Evolutionary conservation across 1,284 basidiomycete genomes (phyloP).

Genomic region (Gymnopus androsaceus): DNA sequence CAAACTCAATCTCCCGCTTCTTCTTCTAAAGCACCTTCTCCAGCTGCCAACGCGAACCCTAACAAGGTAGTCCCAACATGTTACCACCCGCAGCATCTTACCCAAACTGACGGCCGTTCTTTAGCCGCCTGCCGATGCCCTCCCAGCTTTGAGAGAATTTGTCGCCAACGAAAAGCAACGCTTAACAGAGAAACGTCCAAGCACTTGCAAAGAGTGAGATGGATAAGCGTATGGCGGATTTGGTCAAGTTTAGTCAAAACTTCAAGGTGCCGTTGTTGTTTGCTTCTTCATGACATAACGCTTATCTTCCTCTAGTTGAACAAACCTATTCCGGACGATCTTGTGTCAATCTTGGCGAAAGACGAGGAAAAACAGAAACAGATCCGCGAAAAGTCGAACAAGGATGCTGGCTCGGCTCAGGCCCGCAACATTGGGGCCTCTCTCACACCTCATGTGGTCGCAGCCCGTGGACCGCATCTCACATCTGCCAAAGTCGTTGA

Average conservation of each 20-base stretch:
- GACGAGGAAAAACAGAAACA: constrained; percentile 85
- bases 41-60: constrained; percentile 46
- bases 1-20: constrained; percentile 43
- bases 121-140: constrained; percentile 66
- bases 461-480: constrained; percentile 23
- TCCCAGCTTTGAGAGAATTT: constrained; percentile 86
- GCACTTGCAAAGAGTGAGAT: constrained; percentile 90
- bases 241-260: constrained; percentile 88
- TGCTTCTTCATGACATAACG: constrained; percentile 10
- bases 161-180: constrained; percentile 88
- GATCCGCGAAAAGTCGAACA: constrained; percentile 75
- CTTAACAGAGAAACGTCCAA: constrained; percentile 87
- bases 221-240: constrained; percentile 89
- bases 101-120: constrained; percentile 9
- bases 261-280: constrained; percentile 76
- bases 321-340: constrained; percentile 91
- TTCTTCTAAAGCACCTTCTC: constrained; percentile 58
- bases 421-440: constrained; percentile 64
- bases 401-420: constrained; percentile 64
- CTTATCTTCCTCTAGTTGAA: constrained; percentile 62
- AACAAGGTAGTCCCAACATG: constrained; percentile 35
- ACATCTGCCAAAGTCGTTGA: constrained; percentile 14
- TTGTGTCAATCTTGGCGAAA: constrained; percentile 90
- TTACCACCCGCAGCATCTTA: constrained; percentile 15
- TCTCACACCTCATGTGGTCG: constrained; percentile 34